Conservation (phyloP, 768 basidiomycete species). For the Mycena alexandri region DNA sequence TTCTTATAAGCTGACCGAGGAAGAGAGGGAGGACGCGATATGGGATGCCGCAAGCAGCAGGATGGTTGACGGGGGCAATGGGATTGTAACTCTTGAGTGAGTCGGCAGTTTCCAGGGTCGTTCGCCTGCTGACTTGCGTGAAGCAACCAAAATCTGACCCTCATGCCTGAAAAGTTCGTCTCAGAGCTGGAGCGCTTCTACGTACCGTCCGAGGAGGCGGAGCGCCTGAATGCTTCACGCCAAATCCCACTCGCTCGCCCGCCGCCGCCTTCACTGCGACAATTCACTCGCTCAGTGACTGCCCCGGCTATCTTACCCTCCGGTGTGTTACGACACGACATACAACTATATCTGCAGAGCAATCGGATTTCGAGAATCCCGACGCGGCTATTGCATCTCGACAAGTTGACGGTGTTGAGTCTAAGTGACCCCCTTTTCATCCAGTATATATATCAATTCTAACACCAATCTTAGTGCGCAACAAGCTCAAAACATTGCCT, state of each 20-base stretch:
- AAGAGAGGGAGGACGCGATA: conserved; percentile 49
- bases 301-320: conserved; percentile 46
- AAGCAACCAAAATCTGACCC: conserved; percentile 53
- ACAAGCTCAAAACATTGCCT: conserved; percentile 68
- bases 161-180: conserved; percentile 65
- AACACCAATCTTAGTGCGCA: conserved; percentile 63
- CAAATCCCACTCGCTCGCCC: conserved; percentile 25
- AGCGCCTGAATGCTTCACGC: conserved; percentile 38
- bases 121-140: conserved; percentile 19
- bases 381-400: conserved; percentile 65
- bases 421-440: conserved; percentile 63
- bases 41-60: conserved; percentile 63
- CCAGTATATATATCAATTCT: conserved; percentile 2
- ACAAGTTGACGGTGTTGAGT: conserved; percentile 71
- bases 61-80: conserved; percentile 62
- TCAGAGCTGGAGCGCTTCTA: conserved; percentile 61
- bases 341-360: conserved; percentile 68
- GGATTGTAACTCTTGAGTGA: conserved; percentile 69
- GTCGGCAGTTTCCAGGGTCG: conserved; percentile 35
- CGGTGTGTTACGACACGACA: conserved; percentile 54
- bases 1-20: conserved; percentile 28
- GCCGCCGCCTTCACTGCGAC: conserved; percentile 35
- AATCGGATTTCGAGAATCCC: conserved; percentile 71
- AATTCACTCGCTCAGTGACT: conserved; percentile 50
- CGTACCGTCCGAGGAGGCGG: conserved; percentile 53